phyloP scores from a whole-genome alignment of 2,329 filamentous ascomycete genomes.

The Shiraia bambusicola region DNA sequence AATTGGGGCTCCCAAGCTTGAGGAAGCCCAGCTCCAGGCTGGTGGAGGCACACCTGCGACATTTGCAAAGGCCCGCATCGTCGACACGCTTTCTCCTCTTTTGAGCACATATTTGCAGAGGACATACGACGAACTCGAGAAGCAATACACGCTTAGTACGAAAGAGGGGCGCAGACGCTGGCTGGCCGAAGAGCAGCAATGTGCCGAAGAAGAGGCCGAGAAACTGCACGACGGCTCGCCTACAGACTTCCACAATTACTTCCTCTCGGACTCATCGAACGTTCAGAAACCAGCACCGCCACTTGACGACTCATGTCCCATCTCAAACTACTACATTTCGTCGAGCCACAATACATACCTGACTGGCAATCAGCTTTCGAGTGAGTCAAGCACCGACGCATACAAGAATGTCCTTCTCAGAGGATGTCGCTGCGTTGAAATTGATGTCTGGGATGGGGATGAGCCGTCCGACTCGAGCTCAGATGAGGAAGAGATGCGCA shows the following conservation, averaged over 20 bases:
- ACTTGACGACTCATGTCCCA: conserved; percentile 64
- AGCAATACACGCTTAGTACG: conserved; percentile 32
- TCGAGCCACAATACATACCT: conserved; percentile 96
- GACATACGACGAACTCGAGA: conserved; percentile 32
- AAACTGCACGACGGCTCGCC: conserved; percentile 35
- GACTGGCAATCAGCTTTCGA: conserved; percentile 80
- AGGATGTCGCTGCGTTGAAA: conserved; percentile 88
- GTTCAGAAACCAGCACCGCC: conserved; percentile 47
- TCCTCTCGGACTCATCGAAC: conserved; percentile 49
- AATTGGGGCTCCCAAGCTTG: conserved; percentile 34
- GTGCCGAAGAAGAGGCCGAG: conserved; percentile 21
- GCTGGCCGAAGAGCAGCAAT: conserved; percentile 37
- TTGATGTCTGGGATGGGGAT: conserved; percentile 88
- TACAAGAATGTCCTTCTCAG: conserved; percentile 75
- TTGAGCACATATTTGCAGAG: conserved; percentile 33
- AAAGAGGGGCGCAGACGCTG: conserved; percentile 35
- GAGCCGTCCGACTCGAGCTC: conserved; percentile 46
- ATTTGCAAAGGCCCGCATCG: conserved; percentile 27
- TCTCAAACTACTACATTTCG: conserved; percentile 91
- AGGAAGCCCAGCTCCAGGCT: conserved; percentile 41
- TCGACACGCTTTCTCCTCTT: conserved; percentile 34
- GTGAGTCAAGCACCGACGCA: conserved; percentile 72
- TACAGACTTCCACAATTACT: conserved; percentile 45
- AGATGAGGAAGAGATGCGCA: conserved; percentile 33
- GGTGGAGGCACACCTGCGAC: conserved; percentile 40